Percentiles rank a stretch among this genome's conserved stretches.
These are phyloP conservation scores for Epithele typhae DNA, from an alignment of 768 basidiomycete species.

Conservation along the genomic window DNA sequence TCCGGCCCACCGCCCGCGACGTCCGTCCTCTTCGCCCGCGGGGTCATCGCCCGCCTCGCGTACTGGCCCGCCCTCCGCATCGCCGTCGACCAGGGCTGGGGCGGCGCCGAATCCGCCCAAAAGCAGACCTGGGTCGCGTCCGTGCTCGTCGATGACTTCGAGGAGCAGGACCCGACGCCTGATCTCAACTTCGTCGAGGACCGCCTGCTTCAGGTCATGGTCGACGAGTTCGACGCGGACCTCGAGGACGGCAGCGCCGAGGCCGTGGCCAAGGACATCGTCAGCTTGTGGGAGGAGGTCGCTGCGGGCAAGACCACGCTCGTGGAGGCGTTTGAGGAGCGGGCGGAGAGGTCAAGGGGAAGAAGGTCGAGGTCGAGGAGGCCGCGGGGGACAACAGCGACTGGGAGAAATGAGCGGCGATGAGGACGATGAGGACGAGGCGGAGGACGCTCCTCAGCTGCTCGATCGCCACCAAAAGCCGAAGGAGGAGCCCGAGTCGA, in stretches of 20 bases:
- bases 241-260: slow-evolving; percentile 85
- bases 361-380: slow-evolving; percentile 46
- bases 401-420: slow-evolving; percentile 43
- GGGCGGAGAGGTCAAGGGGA: slow-evolving; percentile 57
- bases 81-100: slow-evolving; percentile 85
- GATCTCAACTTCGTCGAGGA: slow-evolving; percentile 81
- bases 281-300: slow-evolving; percentile 61
- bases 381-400: slow-evolving; percentile 36
- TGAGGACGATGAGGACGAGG: slow-evolving; percentile 39
- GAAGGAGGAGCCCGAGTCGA: slow-evolving; percentile 74
- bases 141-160: slow-evolving; percentile 76
- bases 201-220: slow-evolving; percentile 75
- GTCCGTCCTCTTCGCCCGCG: slow-evolving; percentile 78
- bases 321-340: slow-evolving; percentile 58
- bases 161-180: slow-evolving; percentile 39
- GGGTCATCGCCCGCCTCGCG: slow-evolving; percentile 74
- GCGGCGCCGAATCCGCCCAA: slow-evolving; percentile 61
- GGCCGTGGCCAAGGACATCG: slow-evolving; percentile 66
- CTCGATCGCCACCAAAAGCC: slow-evolving; percentile 32
- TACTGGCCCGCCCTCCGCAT: slow-evolving; percentile 85
- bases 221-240: slow-evolving; percentile 80
- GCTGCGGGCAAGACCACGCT: slow-evolving; percentile 40
- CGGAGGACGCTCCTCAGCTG: slow-evolving; percentile 53
- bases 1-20: slow-evolving; percentile 34
- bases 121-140: slow-evolving; percentile 88